phyloP scores from a whole-genome alignment of 2,329 filamentous ascomycete genomes.

The Verticillium klebahnii region DNA sequence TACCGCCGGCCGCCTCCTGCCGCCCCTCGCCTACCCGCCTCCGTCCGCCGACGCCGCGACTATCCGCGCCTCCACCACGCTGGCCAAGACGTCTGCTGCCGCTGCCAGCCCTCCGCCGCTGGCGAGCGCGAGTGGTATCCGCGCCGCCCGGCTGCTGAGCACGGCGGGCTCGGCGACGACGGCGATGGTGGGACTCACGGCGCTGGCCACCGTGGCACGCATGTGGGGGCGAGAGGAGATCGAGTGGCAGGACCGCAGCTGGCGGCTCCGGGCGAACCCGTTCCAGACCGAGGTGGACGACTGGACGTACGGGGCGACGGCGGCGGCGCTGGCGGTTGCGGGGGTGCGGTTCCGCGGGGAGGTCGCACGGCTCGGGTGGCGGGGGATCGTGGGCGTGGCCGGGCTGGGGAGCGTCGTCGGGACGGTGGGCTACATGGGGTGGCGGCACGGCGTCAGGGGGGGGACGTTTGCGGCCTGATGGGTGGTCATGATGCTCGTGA shows the following conservation, averaged over 20 bases:
- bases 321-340: slow-evolving; percentile 23
- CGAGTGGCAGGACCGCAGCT: slow-evolving; percentile 61
- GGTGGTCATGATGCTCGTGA: too few species aligned
- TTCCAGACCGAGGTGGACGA: slow-evolving; percentile 55
- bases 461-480: slow-evolving; percentile 26
- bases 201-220: slow-evolving; percentile 35
- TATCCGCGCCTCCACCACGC: slow-evolving; percentile 9
- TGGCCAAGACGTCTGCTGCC: slow-evolving; percentile 6
- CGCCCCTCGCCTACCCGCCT: background rate
- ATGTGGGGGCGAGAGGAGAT: slow-evolving; percentile 55
- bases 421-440: slow-evolving; percentile 41
- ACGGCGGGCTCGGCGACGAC: slow-evolving; percentile 40
- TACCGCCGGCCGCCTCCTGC: slow-evolving; percentile 18
- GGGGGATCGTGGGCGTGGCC: slow-evolving; percentile 35
- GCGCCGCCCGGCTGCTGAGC: slow-evolving; percentile 32
- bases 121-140: background rate
- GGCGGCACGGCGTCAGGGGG: slow-evolving; percentile 43
- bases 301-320: slow-evolving; percentile 37
- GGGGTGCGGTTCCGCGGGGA: slow-evolving; percentile 15
- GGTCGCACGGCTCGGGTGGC: slow-evolving; percentile 27
- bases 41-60: background rate
- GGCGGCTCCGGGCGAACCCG: slow-evolving; percentile 54
- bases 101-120: background rate
- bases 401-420: slow-evolving; percentile 46
- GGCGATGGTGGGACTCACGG: slow-evolving; percentile 37